Conservation (phyloP, 164 flowering plant species). For the Piper longum region DNA sequence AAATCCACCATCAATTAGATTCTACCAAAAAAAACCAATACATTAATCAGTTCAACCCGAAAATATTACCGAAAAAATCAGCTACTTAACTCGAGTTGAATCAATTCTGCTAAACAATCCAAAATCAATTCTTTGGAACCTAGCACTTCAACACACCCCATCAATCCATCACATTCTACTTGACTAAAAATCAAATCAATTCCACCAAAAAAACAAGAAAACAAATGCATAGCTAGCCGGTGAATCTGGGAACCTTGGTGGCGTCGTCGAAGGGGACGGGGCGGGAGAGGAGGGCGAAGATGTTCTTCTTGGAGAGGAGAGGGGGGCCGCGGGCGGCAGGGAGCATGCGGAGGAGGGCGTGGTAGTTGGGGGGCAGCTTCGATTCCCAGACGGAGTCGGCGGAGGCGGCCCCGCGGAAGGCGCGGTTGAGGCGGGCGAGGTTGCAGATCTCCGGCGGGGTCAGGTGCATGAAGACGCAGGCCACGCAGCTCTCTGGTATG, state of each 20-base stretch:
- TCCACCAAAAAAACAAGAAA: no score
- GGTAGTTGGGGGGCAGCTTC: constrained; percentile 73
- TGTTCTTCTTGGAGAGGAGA: constrained; percentile 54
- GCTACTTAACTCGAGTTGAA: no score
- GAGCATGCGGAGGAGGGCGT: constrained; percentile 39
- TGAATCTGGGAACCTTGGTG: constrained; percentile 35
- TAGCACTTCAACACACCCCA: no score
- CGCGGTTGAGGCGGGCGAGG: constrained; percentile 77
- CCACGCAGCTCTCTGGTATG: constrained; percentile 95
- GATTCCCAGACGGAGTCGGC: constrained; percentile 91
- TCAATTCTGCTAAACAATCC: no score
- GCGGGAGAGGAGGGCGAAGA: constrained; percentile 81
- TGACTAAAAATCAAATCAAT: no score
- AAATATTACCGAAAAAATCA: no score
- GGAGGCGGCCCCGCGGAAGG: constrained; percentile 94
- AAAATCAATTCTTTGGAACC: no score
- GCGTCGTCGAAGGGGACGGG: constrained; percentile 64
- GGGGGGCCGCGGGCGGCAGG: constrained; percentile 25
- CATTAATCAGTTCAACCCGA: no score
- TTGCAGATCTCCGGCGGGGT: constrained; percentile 99
- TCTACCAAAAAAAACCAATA: no score
- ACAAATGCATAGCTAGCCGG: no score
- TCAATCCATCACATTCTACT: no score
- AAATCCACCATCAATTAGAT: no score
- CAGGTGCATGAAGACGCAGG: constrained; percentile 67